Evolutionary conservation across 345 rosid species (phyloP).

Genomic region (Trapa bicornis): DNA sequence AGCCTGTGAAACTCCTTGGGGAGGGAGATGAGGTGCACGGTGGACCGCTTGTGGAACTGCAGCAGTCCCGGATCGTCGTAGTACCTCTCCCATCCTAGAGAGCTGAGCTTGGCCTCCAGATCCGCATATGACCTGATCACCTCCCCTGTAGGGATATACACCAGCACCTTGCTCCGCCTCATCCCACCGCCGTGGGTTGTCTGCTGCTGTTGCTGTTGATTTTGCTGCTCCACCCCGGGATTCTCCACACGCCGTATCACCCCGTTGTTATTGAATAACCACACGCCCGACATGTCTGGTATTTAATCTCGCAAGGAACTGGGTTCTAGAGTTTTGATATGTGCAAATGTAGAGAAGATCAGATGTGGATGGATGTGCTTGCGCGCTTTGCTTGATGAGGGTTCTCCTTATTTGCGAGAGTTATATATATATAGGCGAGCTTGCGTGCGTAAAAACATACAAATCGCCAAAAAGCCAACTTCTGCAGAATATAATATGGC

Average conservation of each 20-base stretch:
- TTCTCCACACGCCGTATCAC: slow-evolving; percentile 52
- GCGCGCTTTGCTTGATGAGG: no score
- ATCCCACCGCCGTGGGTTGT: slow-evolving; percentile 13
- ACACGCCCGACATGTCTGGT: slow-evolving; percentile 56
- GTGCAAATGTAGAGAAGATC: no score
- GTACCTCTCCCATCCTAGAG: slow-evolving; percentile 81
- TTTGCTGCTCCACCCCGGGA: slow-evolving; percentile 27
- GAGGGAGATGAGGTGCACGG: slow-evolving; percentile 65
- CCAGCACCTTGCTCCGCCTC: slow-evolving; percentile 14
- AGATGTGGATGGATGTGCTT: no score
- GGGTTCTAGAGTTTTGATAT: no score
- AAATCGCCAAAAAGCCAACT: no score
- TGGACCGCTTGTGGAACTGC: slow-evolving; percentile 64
- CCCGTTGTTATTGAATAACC: slow-evolving; percentile 59
- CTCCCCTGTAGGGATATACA: slow-evolving; percentile 53
- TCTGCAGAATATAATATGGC: no score
- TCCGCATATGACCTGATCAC: slow-evolving; percentile 46
- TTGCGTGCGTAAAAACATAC: no score
- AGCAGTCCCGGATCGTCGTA: slow-evolving; percentile 48
- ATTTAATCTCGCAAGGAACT: no score
- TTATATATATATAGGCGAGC: no score
- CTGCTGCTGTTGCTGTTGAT: no score
- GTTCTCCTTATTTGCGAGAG: no score
- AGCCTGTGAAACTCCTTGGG: slow-evolving; percentile 62
- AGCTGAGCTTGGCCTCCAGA: slow-evolving; percentile 41